Evolutionary conservation across 1,139 yeast genomes (phyloP).

Genomic region (Kodamaea sp.): DNA sequence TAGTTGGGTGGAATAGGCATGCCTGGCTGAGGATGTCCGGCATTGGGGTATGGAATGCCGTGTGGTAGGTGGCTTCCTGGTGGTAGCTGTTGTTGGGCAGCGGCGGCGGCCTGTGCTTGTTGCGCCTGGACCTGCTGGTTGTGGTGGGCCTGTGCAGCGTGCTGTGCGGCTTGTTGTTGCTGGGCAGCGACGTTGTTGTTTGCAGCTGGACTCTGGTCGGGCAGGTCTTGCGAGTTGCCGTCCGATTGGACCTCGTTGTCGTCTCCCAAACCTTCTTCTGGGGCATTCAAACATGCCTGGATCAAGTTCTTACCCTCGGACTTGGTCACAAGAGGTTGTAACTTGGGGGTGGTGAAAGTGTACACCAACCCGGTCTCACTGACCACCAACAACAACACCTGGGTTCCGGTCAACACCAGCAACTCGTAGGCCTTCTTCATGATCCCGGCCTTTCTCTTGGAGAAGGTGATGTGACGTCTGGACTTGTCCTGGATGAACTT

Average conservation of each 20-base stretch:
- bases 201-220: slow-evolving; percentile 41
- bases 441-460: slow-evolving; percentile 97
- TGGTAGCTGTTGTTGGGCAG: slow-evolving; percentile 42
- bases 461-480: slow-evolving; percentile 94
- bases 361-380: slow-evolving; percentile 97
- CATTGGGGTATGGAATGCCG: slow-evolving; percentile 46
- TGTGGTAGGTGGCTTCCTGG: slow-evolving; percentile 50
- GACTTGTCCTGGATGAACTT: slow-evolving; percentile 96
- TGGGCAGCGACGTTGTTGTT: slow-evolving; percentile 34
- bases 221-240: slow-evolving; percentile 42
- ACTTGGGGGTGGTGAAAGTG: slow-evolving; percentile 97
- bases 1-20: slow-evolving; percentile 51
- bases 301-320: slow-evolving; percentile 95
- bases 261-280: slow-evolving; percentile 66
- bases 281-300: slow-evolving; percentile 96
- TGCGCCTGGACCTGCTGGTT: slow-evolving; percentile 24
- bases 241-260: slow-evolving; percentile 67
- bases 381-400: slow-evolving; percentile 88
- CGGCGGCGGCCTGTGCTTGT: slow-evolving; percentile 29
- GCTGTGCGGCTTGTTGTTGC: slow-evolving; percentile 25
- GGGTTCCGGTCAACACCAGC: slow-evolving; percentile 95
- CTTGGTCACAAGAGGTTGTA: slow-evolving; percentile 95
- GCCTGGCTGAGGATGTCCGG: slow-evolving; percentile 37
- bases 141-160: slow-evolving; percentile 25
- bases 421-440: slow-evolving; percentile 98